Evolutionary conservation across 345 rosid species (phyloP), one percentile per base, ranked within the genome.

Genomic region (Psidium guajava): DNA sequence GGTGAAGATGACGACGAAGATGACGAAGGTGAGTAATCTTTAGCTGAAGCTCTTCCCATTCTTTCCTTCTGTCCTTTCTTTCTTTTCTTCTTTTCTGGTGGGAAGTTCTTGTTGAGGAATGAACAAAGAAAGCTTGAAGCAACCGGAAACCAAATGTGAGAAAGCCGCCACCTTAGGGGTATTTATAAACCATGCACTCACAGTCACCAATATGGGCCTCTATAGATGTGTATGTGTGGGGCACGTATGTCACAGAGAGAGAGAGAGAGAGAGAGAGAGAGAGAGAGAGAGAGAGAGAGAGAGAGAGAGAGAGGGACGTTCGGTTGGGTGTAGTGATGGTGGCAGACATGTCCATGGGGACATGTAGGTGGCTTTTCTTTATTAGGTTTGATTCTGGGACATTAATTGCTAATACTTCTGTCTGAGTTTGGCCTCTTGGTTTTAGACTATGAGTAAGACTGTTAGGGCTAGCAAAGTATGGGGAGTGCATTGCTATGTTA

Each of bases 321-420:
- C 16, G 53, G 54, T 87, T 28, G 85, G 84, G 82, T 88, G 91
- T 90, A 88, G 27, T 54, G 54, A 27, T 84, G 64, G 88, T 90
- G 91, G 90, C 88, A 85, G 88, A 90, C 91, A 90, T 80, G 57
- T 86, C 89, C 89, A 88, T 74, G 58, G 87, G 86, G 87, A 32
- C 77, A 59, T 81, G 59, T 61, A 86, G 50, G 64, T 86, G 58
- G 83, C 44, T 59, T 49, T 49, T 81, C 53, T 55, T 75, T 36
- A 53, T 51, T 59, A 21, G 32, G 73, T 58, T 58, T 58, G 54
- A 50, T 44, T 49, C 22, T 59, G 64, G 42, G 16, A 27, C 59
- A 52, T 52, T 27, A 42, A 82, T 32, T 82, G 57, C 21, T 82
- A 0, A 32, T 15, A 52, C 57, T 27, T 82, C 42, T 18, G 57